Evolutionary conservation across 495 filamentous ascomycete genomes (phyloP).

Genomic region (Choiromyces venosus): DNA sequence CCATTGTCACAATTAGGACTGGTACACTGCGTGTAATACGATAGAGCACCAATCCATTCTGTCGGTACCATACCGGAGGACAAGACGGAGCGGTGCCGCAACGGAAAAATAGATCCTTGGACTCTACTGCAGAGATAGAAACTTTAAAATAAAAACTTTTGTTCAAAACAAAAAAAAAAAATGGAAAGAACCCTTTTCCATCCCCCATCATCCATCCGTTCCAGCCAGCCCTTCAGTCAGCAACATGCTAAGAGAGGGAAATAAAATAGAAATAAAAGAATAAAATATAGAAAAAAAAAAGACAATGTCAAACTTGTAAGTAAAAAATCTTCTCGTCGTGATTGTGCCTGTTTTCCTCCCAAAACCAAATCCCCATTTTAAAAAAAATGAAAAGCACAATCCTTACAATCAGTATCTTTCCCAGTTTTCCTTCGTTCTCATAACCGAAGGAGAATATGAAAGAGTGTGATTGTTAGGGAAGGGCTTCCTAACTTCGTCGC

Average conservation of each 20-base stretch:
- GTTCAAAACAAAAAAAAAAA: background rate
- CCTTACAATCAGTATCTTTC: background rate
- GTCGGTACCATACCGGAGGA: background rate
- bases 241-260: background rate
- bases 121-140: background rate
- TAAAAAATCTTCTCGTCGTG: background rate
- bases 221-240: background rate
- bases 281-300: background rate
- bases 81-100: background rate
- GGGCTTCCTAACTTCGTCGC: constrained; percentile 2
- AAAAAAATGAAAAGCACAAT: background rate
- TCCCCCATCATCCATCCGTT: background rate
- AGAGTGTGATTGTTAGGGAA: background rate
- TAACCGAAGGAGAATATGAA: constrained; percentile 1
- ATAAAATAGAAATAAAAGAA: background rate
- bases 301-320: background rate
- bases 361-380: background rate
- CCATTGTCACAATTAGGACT: background rate
- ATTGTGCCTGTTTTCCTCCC: background rate
- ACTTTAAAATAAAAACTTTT: background rate
- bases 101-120: background rate
- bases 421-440: background rate
- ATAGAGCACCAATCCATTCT: background rate
- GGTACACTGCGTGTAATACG: background rate
- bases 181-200: background rate